Percentiles rank a stretch among this genome's conserved stretches.
phyloP scores from a whole-genome alignment of 108 stramenopile species.

The Nitzschia inconspicua region DNA sequence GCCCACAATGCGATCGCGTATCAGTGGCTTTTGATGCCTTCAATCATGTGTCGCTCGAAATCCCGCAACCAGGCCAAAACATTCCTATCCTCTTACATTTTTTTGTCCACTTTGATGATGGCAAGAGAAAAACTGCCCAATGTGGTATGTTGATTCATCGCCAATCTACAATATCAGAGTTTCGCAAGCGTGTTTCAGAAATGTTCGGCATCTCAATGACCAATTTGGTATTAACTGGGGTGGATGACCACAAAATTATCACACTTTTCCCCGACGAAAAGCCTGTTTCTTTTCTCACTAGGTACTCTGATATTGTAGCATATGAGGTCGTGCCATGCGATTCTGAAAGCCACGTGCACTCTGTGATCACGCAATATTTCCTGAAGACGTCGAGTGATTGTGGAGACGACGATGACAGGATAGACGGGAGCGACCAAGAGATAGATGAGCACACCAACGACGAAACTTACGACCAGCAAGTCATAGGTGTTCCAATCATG shows the following conservation, averaged over 20 bases:
- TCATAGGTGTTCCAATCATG: conserved; percentile 64
- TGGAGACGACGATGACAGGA: background rate
- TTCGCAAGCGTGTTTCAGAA: conserved; percentile 1
- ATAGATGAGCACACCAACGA: no score
- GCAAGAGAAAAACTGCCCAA: background rate
- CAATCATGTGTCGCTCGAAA: conserved; percentile 80
- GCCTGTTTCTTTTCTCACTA: conserved; percentile 23
- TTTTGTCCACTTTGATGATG: conserved; percentile 21
- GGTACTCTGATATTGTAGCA: conserved; percentile 37
- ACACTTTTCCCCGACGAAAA: conserved; percentile 41
- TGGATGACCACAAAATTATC: conserved; percentile 38
- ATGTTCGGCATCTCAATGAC: conserved; percentile 11
- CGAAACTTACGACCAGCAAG: conserved; percentile 1
- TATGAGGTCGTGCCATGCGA: conserved; percentile 49
- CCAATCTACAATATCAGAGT: conserved; percentile 10
- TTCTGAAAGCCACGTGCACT: conserved; percentile 15
- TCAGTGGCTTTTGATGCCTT: conserved; percentile 91
- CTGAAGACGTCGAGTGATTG: background rate
- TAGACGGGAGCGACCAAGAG: background rate
- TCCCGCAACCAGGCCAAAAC: conserved; percentile 59
- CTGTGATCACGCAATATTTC: conserved; percentile 26
- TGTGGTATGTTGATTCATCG: conserved; percentile 15
- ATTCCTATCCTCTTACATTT: conserved; percentile 21
- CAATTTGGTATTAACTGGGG: conserved; percentile 40
- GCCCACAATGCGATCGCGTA: conserved; percentile 77